Conservation (phyloP, 2,329 filamentous ascomycete species). For the Hymenoscyphus repandus region DNA sequence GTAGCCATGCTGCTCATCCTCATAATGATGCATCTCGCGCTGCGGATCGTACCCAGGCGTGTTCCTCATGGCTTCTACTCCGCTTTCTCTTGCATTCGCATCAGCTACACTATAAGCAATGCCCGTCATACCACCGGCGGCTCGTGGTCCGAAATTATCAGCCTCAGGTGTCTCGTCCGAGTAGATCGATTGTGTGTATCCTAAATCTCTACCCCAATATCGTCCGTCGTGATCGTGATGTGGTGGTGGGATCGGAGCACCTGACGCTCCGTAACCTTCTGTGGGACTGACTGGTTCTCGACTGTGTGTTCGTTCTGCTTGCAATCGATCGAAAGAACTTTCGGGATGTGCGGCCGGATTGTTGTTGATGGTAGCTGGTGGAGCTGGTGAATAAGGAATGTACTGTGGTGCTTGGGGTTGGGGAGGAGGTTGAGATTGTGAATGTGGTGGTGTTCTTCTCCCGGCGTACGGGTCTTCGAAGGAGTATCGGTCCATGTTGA, state of each 20-base stretch:
- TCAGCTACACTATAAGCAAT: conserved; percentile 63
- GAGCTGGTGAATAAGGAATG: conserved; percentile 1
- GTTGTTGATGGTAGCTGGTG: conserved; percentile 2
- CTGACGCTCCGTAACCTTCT: conserved; percentile 16
- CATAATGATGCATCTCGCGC: conserved; percentile 11
- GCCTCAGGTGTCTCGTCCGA: conserved; percentile 52
- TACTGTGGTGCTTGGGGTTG: conserved; percentile 4
- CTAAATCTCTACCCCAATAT: conserved; percentile 23
- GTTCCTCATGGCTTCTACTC: conserved; percentile 53
- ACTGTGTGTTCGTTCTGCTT: conserved; percentile 19
- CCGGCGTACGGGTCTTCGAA: conserved; percentile 15
- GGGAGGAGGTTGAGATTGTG: conserved; percentile 7
- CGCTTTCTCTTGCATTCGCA: conserved; percentile 58
- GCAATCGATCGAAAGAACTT: conserved; percentile 22
- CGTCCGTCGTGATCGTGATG: conserved; percentile 27
- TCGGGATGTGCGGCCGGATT: conserved; percentile 24
- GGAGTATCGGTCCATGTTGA: conserved; percentile 19
- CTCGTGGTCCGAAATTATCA: conserved; percentile 60
- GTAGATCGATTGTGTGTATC: conserved; percentile 20
- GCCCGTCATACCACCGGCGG: conserved; percentile 62
- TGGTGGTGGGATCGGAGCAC: conserved; percentile 27
- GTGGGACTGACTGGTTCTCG: conserved; percentile 11
- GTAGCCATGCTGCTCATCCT: conserved; percentile 3
- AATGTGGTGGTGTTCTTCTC: conserved; percentile 2
- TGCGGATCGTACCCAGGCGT: conserved; percentile 26